Percentiles rank a stretch among this genome's conserved stretches.
Conservation (phyloP, 139 green algal genomes). For the Dunaliella primolecta region DNA sequence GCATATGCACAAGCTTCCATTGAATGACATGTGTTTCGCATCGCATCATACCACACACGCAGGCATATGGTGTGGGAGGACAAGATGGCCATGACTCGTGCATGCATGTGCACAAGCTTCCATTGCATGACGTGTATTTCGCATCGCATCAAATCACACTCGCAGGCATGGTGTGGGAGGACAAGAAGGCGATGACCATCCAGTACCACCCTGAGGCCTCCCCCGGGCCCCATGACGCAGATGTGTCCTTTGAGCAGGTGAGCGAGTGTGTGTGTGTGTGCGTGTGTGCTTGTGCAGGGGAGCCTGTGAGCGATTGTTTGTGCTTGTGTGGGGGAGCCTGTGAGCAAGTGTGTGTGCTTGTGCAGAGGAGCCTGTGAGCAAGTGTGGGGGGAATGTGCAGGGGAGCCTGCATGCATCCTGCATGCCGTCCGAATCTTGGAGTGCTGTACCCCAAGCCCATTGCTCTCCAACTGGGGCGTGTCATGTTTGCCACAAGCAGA, state of each 20-base stretch:
- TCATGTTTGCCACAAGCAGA: too few species aligned
- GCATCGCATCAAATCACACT: too few species aligned
- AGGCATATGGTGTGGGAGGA: too few species aligned
- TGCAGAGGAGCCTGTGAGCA: neutral
- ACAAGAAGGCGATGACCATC: slow-evolving; percentile 88
- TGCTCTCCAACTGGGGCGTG: too few species aligned
- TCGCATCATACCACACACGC: too few species aligned
- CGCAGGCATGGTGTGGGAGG: slow-evolving; percentile 53
- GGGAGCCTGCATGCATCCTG: too few species aligned
- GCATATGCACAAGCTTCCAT: too few species aligned
- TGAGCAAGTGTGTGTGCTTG: neutral
- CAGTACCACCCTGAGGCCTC: slow-evolving; percentile 99
- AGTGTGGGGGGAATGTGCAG: too few species aligned
- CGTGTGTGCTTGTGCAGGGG: neutral
- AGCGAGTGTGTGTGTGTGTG: neutral
- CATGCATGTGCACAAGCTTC: neutral
- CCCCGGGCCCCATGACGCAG: slow-evolving; percentile 94
- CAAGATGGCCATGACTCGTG: too few species aligned
- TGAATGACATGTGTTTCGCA: too few species aligned
- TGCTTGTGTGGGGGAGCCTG: neutral
- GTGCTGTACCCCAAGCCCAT: too few species aligned
- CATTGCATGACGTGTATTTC: neutral
- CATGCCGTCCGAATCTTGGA: too few species aligned
- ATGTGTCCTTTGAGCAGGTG: slow-evolving; percentile 87
- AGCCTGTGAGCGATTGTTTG: neutral